Evolutionary conservation across 2,329 filamentous ascomycete species (phyloP), one percentile per base, ranked within the genome.

Genomic region (Xylaria sp.): DNA sequence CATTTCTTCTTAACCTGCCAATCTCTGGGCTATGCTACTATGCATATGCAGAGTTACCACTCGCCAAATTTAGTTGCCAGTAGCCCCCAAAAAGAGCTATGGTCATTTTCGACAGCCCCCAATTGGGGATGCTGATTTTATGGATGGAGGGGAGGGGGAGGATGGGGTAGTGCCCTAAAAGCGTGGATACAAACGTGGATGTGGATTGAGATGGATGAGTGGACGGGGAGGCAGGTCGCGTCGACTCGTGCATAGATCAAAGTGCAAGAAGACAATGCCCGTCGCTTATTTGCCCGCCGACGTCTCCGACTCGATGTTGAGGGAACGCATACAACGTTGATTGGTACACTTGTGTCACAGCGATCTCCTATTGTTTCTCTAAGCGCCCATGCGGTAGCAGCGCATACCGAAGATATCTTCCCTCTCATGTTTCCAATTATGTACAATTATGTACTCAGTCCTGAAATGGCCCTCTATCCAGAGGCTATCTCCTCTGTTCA

Each of bases 11-110:
- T 23, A 4, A 25, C 15, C 6, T 46, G n/a, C 23, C 23, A 46
- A 17, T 46, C 43, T 28, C 19, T 25, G 12, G 19, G 49, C 49
- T 51, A 33, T n/a, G 33, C 33, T n/a, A n/a, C 21, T n/a, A 11
- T 25, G 42, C 15, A 56, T 47, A 57, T 53, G 59, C 42, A 57
- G 17, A 45, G 35, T 42, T 37, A 5, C 8, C 31, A 15, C 8
- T 42, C 46, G 33, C 59, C 59, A 61, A 61, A 46, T 61, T 61
- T 61, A 61, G 52, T 31, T 33, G 38, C 33, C 38, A 15, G 43
- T 28, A 6, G n/a, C 15, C 33, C 17, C 59, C 35, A 33, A 55
- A 54, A 47, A 17, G 17, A 50, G 38, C 53, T 47, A 19, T 42
- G 12, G 28, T 40, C 14, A 12, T 9, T 15, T 15, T 43, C 25